A percentile compares a stretch with the other conserved stretches of the same genome.
Conservation (phyloP, 2,329 filamentous ascomycete genomes). For the Stenocarpella maydis region DNA sequence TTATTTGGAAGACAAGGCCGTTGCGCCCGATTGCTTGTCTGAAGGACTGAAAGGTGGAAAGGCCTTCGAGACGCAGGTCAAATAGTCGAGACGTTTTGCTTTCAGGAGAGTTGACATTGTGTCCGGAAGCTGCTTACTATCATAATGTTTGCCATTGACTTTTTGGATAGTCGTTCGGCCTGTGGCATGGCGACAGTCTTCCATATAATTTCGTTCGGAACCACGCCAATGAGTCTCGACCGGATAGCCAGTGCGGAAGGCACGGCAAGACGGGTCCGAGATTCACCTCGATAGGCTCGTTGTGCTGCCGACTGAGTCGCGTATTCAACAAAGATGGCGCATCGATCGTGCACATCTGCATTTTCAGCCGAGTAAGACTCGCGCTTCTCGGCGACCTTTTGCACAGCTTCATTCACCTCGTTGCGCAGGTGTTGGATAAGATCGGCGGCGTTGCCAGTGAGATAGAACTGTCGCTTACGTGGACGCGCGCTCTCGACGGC, state of each 20-base stretch:
- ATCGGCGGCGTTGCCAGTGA: slow-evolving; percentile 28
- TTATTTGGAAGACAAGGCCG: too few species aligned
- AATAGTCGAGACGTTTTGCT: too few species aligned
- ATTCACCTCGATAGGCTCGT: slow-evolving; percentile 80
- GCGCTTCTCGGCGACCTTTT: slow-evolving; percentile 47
- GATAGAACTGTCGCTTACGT: slow-evolving; percentile 28
- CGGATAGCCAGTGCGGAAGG: slow-evolving; percentile 72
- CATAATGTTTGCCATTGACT: slow-evolving; percentile 31
- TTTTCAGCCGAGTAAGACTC: slow-evolving; percentile 53
- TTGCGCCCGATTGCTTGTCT: too few species aligned
- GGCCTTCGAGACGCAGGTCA: too few species aligned
- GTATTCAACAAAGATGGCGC: slow-evolving; percentile 92
- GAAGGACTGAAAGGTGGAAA: too few species aligned
- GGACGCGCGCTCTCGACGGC: slow-evolving; percentile 32
- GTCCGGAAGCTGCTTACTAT: background rate
- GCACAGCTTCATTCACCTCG: slow-evolving; percentile 20
- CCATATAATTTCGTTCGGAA: slow-evolving; percentile 87
- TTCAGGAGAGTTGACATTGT: too few species aligned
- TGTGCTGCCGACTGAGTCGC: slow-evolving; percentile 84
- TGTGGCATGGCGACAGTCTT: slow-evolving; percentile 33
- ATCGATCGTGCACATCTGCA: slow-evolving; percentile 18
- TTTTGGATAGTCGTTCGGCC: slow-evolving; percentile 34
- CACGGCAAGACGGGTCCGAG: slow-evolving; percentile 73
- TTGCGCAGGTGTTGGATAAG: slow-evolving; percentile 31
- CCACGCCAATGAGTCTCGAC: slow-evolving; percentile 83